Percentiles rank a stretch among this genome's conserved stretches.
phyloP scores from a whole-genome alignment of 768 basidiomycete genomes.

The Sutorius australiensis region DNA sequence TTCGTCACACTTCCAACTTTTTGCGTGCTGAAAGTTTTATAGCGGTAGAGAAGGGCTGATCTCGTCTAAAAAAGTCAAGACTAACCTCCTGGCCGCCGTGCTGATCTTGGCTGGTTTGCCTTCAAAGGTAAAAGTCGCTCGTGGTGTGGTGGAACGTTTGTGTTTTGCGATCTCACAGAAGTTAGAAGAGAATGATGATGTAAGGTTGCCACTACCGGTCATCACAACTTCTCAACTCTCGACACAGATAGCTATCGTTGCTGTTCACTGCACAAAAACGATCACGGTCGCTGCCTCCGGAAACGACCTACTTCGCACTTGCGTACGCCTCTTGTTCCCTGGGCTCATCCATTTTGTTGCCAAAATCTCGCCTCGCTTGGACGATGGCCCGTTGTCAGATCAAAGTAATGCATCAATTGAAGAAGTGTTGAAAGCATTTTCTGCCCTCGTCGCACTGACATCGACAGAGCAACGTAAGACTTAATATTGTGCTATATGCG shows the following conservation, averaged over 20 bases:
- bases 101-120: constrained; percentile 82
- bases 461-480: constrained; percentile 61
- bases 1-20: constrained; percentile 2
- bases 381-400: constrained; percentile 54
- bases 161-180: constrained; percentile 85
- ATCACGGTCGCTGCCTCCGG: constrained; percentile 71
- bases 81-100: constrained; percentile 82
- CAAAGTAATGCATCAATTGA: constrained; percentile 58
- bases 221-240: constrained; percentile 1
- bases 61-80: constrained; percentile 81
- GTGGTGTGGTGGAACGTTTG: constrained; percentile 74
- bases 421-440: constrained; percentile 82
- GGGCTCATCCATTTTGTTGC: constrained; percentile 79
- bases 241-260: constrained; percentile 70
- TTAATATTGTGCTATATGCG: not conserved
- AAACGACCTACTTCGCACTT: constrained; percentile 65
- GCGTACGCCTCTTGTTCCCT: constrained; percentile 69
- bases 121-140: constrained; percentile 59
- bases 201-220: constrained; percentile 29
- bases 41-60: constrained; percentile 80
- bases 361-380: constrained; percentile 57
- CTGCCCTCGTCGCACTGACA: constrained; percentile 54
- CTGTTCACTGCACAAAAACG: constrained; percentile 87
- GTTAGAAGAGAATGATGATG: constrained; percentile 66
- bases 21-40: constrained; percentile 7